Conservation (phyloP, 257 asterid species). For the Salvia miltiorrhiza region DNA sequence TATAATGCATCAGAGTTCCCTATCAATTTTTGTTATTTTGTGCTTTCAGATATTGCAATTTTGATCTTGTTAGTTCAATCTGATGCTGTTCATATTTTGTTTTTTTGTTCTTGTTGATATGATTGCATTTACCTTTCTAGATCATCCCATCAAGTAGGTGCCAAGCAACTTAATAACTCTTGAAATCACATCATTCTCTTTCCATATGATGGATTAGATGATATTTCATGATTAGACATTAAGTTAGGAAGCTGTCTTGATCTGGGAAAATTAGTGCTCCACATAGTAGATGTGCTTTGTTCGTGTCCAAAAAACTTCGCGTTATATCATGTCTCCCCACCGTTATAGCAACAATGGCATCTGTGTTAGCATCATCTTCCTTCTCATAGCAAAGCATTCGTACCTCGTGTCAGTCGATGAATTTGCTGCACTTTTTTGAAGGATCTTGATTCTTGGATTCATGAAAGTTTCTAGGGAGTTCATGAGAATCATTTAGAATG, state of each 20-base stretch:
- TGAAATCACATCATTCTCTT: neutral
- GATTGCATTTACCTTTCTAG: slow-evolving; percentile 13
- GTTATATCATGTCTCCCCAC: neutral
- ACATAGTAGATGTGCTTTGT: neutral
- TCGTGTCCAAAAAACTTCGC: neutral
- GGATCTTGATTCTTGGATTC: slow-evolving; percentile 19
- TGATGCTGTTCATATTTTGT: slow-evolving; percentile 5
- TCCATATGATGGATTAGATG: neutral
- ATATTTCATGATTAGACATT: slow-evolving; percentile 10
- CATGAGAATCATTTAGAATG: neutral
- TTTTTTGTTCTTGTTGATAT: slow-evolving; percentile 9
- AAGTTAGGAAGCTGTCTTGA: slow-evolving; percentile 7
- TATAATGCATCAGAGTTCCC: slow-evolving; percentile 13
- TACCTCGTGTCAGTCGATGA: neutral
- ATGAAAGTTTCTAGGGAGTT: neutral
- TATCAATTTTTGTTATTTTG: neutral
- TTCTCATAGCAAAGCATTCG: neutral
- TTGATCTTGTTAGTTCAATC: slow-evolving; percentile 9
- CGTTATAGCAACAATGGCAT: neutral
- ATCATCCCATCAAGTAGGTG: slow-evolving; percentile 8
- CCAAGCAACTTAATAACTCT: neutral
- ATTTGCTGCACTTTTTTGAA: neutral
- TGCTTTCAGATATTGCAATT: neutral
- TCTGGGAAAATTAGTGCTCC: neutral
- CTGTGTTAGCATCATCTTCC: neutral